Evolutionary conservation across 257 asterid species (phyloP).

Genomic region (Ehretia macrophylla): DNA sequence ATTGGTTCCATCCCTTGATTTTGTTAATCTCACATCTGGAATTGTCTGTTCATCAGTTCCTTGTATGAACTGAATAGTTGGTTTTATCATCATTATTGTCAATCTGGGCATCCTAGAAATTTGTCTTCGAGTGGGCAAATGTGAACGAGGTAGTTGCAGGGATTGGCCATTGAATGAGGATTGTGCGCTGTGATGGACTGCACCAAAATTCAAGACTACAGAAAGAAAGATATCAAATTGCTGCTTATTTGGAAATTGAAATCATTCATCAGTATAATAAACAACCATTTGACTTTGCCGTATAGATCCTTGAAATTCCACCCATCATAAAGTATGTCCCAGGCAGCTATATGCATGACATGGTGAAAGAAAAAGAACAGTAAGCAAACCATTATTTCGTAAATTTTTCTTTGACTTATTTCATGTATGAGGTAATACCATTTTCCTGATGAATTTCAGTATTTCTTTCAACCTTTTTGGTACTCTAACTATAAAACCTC

Average conservation of each 20-base stretch:
- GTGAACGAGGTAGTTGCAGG: constrained; percentile 31
- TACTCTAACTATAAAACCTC: no score
- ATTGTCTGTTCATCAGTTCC: constrained; percentile 83
- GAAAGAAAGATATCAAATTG: constrained; percentile 4
- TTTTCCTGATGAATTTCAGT: no score
- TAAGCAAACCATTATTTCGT: no score
- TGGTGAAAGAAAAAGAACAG: no score
- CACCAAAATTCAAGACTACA: constrained; percentile 42
- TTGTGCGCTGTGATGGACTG: constrained; percentile 36
- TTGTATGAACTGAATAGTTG: constrained; percentile 84
- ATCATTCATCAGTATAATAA: background rate
- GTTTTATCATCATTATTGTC: constrained; percentile 59
- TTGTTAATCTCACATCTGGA: constrained; percentile 90
- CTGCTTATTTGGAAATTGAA: background rate
- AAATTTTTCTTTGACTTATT: no score
- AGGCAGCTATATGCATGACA: no score
- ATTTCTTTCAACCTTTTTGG: no score
- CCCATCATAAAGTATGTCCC: no score
- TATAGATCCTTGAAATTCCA: no score
- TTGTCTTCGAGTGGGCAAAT: constrained; percentile 19
- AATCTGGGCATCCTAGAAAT: constrained; percentile 22
- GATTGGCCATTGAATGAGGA: constrained; percentile 71
- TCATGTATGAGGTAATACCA: no score
- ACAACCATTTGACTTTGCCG: no score
- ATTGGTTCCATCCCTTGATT: constrained; percentile 83